These are phyloP conservation scores for Dactylellina parvicollis DNA, from an alignment of 2,329 filamentous ascomycete species.

Conservation along the genomic window DNA sequence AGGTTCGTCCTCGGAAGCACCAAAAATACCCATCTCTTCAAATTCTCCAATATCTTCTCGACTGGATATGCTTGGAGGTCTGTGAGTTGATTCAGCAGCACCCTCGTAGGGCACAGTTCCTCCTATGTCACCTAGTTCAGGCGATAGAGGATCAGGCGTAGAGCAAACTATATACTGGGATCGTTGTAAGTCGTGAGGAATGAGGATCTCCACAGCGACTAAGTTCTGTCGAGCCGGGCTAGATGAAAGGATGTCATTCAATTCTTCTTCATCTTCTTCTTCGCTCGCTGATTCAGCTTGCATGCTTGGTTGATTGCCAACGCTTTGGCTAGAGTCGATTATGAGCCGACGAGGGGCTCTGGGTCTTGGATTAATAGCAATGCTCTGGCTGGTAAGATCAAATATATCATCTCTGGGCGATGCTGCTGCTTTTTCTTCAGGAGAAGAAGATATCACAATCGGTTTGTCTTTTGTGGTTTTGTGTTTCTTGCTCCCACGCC, in stretches of 20 bases:
- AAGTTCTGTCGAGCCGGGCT: not conserved
- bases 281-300: not conserved
- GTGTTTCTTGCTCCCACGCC: slow-evolving; percentile 2
- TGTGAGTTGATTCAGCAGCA: not conserved
- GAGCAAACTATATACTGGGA: slow-evolving; percentile 17
- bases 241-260: not conserved
- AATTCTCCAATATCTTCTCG: not conserved
- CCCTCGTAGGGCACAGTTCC: not conserved
- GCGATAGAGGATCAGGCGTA: slow-evolving; percentile 11
- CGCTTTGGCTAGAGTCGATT: slow-evolving; percentile 36
- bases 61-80: not conserved
- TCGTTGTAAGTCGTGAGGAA: not conserved
- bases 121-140: not conserved
- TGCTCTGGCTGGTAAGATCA: not conserved
- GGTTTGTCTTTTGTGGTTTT: slow-evolving; percentile 5
- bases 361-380: not conserved
- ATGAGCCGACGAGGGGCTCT: slow-evolving; percentile 24
- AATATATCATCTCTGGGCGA: not conserved
- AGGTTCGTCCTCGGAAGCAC: not conserved
- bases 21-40: slow-evolving; percentile 7
- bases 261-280: not conserved
- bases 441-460: slow-evolving; percentile 34
- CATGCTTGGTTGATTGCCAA: not conserved
- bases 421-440: slow-evolving; percentile 2
- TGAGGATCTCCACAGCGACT: slow-evolving; percentile 18